A percentile compares a stretch with the other conserved stretches of the same genome.
These are phyloP conservation scores for Penicillium glabrum DNA, from an alignment of 2,329 filamentous ascomycete species.

Conservation along the genomic window DNA sequence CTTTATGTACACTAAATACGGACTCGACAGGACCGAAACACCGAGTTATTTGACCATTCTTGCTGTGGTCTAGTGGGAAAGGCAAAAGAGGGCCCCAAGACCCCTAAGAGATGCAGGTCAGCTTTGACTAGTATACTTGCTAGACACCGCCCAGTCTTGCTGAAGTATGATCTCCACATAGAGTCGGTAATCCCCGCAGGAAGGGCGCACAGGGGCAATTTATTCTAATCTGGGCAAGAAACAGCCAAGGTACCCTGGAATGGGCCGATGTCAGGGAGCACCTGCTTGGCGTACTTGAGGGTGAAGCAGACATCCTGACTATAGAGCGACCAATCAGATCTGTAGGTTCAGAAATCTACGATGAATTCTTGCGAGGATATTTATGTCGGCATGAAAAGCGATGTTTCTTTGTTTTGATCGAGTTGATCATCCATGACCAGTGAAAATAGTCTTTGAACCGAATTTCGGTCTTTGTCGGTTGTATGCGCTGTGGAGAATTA, in stretches of 20 bases:
- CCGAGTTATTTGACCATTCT: neutral
- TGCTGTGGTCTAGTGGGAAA: neutral
- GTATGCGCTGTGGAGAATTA: neutral
- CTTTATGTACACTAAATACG: neutral
- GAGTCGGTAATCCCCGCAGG: neutral
- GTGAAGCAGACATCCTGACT: neutral
- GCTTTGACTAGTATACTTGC: neutral
- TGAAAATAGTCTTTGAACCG: neutral
- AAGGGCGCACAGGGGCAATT: neutral
- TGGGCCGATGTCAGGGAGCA: neutral
- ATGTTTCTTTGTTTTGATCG: neutral
- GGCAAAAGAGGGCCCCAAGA: neutral
- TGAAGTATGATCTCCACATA: neutral
- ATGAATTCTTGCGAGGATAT: neutral
- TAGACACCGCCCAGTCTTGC: neutral
- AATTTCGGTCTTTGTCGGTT: neutral
- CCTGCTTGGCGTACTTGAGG: neutral
- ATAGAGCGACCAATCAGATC: neutral
- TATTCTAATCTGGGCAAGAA: neutral
- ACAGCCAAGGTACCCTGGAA: neutral
- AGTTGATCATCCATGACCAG: neutral
- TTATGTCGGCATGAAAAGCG: neutral
- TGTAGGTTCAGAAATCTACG: neutral
- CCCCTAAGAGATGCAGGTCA: neutral
- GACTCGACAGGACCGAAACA: neutral